Evolutionary conservation across 495 filamentous ascomycete genomes (phyloP).

Genomic region (Tuber borchii): DNA sequence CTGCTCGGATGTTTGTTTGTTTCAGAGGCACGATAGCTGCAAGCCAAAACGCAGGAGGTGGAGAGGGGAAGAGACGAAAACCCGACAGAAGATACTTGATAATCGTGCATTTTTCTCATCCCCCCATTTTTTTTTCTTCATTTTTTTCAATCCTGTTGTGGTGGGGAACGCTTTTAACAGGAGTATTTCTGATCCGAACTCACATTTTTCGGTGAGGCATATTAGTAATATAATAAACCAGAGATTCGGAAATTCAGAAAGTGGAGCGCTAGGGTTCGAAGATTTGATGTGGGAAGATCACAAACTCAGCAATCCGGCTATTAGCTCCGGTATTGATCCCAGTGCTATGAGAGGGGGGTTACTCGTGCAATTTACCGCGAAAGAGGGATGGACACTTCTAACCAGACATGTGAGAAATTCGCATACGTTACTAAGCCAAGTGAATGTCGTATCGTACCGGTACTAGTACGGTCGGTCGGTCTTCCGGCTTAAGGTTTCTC

Average conservation of each 20-base stretch:
- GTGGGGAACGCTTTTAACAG: not conserved
- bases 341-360: not conserved
- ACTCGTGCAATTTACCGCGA: not conserved
- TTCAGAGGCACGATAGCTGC: not conserved
- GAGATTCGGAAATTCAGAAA: too few species aligned
- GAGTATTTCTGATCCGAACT: not conserved
- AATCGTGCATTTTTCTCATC: not conserved
- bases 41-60: not conserved
- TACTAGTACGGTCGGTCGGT: not conserved
- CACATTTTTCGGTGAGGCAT: not conserved
- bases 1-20: not conserved
- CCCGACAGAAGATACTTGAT: not conserved
- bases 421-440: not conserved
- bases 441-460: not conserved
- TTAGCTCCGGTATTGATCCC: not conserved
- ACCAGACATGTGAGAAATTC: not conserved
- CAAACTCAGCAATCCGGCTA: not conserved
- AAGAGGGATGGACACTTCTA: not conserved
- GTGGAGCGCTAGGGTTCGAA: not conserved
- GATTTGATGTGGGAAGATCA: not conserved
- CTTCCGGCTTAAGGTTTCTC: not conserved
- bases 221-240: too few species aligned
- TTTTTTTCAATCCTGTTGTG: not conserved
- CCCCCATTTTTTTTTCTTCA: not conserved
- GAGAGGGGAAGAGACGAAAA: not conserved